Evolutionary conservation across 169 alveolate genomes (phyloP).

Genomic region (Plasmodium reichenowi): DNA sequence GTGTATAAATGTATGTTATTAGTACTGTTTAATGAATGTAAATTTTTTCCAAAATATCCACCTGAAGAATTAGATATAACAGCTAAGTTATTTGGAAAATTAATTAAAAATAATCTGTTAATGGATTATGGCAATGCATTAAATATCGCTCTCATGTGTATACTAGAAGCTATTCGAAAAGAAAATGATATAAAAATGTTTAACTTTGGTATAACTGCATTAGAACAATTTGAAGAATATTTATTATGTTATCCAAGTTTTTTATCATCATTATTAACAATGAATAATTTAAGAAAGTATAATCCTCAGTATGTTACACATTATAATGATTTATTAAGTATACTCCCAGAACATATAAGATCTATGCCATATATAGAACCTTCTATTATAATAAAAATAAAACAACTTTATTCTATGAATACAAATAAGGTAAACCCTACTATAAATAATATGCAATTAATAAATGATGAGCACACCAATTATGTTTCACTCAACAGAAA

Average conservation of each 20-base stretch:
- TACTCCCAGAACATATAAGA: conserved; percentile 69
- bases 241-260: conserved; percentile 85
- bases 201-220: conserved; percentile 86
- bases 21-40: conserved; percentile 89
- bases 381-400: conserved; percentile 61
- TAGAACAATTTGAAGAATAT: conserved; percentile 85
- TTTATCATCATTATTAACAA: conserved; percentile 74
- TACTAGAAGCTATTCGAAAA: conserved; percentile 85
- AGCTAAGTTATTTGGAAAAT: conserved; percentile 88
- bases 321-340: conserved; percentile 30
- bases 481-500: conserved; percentile 12
- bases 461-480: conserved; percentile 36
- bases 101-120: conserved; percentile 83
- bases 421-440: conserved; percentile 16
- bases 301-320: conserved; percentile 56
- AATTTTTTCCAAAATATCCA: conserved; percentile 91
- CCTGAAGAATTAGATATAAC: conserved; percentile 87
- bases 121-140: conserved; percentile 81
- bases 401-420: conserved; percentile 29
- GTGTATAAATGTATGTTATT: conserved; percentile 85
- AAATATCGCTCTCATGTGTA: conserved; percentile 82
- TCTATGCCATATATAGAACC: conserved; percentile 68
- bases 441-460: conserved; percentile 2
- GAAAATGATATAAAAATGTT: conserved; percentile 83
- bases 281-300: conserved; percentile 44